Base-by-base conservation (phyloP, 345 rosid species). In the Anacardium occidentale region DNA sequence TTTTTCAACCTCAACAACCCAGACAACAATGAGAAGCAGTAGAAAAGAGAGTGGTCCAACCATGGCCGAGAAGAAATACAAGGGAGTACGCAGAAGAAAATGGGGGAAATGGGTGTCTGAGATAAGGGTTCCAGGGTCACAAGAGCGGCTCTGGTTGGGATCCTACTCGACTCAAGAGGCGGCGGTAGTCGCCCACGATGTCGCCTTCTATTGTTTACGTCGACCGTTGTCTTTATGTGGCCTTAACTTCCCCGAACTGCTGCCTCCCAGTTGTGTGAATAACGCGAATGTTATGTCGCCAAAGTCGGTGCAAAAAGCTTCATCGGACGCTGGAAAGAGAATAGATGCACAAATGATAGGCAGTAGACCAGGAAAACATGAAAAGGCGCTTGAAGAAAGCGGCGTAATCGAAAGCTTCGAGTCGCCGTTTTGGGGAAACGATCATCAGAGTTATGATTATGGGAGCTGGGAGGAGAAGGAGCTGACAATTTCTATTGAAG, bases 41-140 rank as follows among this genome's bases (percentile, higher is more conserved):
- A 66, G 70, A 26, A 75, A 73, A 71, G 78, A 50, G 50, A 61
- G 83, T 50, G 62, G 59, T 40, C 52, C 75, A 52, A 37, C 50
- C 56, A 44, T 20, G 62, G 0, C 21, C 8, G 72, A 64, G 14
- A 75, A 44, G 75, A 93, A 85, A 69, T 88, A 83, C 86, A 87
- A 80, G 58, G 98, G 97, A 18, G 83, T 87, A 8, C 90, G 96
- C 0, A 82, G 85, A n/a, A 75, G 98, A n/a, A 93, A 86, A 76
- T 93, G 97, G 98, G 97, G 96, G 9, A 91, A 93, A 76, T 91
- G 95, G 97, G 98, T 93, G 64, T 83, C 98, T 0, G 98, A 93
- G 73, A 91, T 93, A 50, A 72, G 97, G 11, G 88, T 93, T 64
- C 97, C 94, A 0, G 88, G 89, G 52, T 83, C 85, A 4, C 85